Base-by-base conservation (phyloP, 148 eudicot species). In the Limonium bicolor region DNA sequence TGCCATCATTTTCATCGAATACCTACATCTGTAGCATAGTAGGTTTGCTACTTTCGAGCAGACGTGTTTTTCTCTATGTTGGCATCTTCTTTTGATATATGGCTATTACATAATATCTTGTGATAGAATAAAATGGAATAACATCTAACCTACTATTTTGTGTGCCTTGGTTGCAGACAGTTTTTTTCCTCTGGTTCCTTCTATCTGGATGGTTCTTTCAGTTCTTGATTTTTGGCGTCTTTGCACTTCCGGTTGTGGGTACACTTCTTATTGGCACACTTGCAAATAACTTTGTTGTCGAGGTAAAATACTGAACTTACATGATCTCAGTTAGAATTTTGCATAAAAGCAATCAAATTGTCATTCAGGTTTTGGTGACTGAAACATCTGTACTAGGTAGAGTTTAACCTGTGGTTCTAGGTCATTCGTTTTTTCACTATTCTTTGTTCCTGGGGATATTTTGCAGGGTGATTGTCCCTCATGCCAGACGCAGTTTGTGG, bases 121-220 rank as follows among this genome's bases (percentile, higher is more conserved):
- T 14, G 39, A n/a, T n/a, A n/a, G n/a, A n/a, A n/a, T n/a, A n/a
- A n/a, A n/a, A n/a, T n/a, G n/a, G n/a, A n/a, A n/a, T n/a, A n/a
- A n/a, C n/a, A n/a, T n/a, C 29, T 53, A 20, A 40, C 26, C 8
- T 15, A 40, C 13, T 15, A 17, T 22, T 8, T 41, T 3, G 15
- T 48, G 19, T 40, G 19, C 13, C 48, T 54, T 41, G 25, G 20
- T 60, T 63, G 68, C 67, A 85, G 99, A 85, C 95, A 16, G 50
- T 81, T 67, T 78, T 86, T 68, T 81, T 92, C 53, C 33, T 92
- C 32, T 92, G 99, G 99, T 81, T 90, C 64, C 85, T 86, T 24
- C 55, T 92, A 38, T 92, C 99, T 38, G 95, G 99, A 54, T 92
- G 99, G 95, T 60, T 92, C 24, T 81, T 92, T 56, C 82, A 94